A percentile compares a stretch with the other conserved stretches of the same genome.
These are phyloP conservation scores for Rhodotorula sp. DNA, from an alignment of 1,284 basidiomycete species.

Conservation along the genomic window DNA sequence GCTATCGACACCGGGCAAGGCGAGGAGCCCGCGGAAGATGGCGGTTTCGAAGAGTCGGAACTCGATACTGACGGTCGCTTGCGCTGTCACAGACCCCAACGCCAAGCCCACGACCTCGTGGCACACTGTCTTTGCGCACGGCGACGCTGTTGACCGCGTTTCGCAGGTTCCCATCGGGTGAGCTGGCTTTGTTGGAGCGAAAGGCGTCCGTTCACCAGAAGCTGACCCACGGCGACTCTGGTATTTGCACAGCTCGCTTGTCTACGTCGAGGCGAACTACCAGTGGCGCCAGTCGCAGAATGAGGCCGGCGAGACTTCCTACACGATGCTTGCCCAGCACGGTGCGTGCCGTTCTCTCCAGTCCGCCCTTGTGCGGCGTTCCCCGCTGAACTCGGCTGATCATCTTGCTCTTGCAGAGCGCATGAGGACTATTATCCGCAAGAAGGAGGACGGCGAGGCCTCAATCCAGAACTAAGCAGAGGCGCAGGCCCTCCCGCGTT, in stretches of 20 bases:
- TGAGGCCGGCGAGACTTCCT: conserved; percentile 34
- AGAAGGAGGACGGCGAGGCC: too few species aligned
- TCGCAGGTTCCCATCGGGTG: conserved; percentile 62
- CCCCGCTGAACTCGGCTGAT: too few species aligned
- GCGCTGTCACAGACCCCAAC: conserved; percentile 14
- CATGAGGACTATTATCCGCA: too few species aligned
- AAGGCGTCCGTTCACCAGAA: too few species aligned
- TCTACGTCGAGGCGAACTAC: conserved; percentile 43
- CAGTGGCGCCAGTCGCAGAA: conserved; percentile 31
- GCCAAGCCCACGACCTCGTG: conserved; percentile 61
- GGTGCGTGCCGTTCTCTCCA: conserved; percentile 8
- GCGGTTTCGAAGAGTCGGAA: too few species aligned
- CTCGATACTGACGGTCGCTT: too few species aligned
- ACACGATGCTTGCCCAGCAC: conserved; percentile 29
- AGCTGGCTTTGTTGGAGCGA: neutral
- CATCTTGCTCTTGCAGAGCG: too few species aligned
- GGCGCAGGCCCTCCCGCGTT: too few species aligned
- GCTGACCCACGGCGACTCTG: neutral
- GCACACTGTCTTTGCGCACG: conserved; percentile 71
- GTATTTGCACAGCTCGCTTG: conserved; percentile 29
- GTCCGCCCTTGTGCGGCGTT: too few species aligned
- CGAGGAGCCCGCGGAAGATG: too few species aligned
- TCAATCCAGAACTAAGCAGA: too few species aligned
- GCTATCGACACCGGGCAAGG: too few species aligned
- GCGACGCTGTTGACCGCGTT: conserved; percentile 60